Evolutionary conservation across 495 filamentous ascomycete genomes (phyloP), one percentile per base, ranked within the genome.

Genomic region (Lentithecium fluviatile): DNA sequence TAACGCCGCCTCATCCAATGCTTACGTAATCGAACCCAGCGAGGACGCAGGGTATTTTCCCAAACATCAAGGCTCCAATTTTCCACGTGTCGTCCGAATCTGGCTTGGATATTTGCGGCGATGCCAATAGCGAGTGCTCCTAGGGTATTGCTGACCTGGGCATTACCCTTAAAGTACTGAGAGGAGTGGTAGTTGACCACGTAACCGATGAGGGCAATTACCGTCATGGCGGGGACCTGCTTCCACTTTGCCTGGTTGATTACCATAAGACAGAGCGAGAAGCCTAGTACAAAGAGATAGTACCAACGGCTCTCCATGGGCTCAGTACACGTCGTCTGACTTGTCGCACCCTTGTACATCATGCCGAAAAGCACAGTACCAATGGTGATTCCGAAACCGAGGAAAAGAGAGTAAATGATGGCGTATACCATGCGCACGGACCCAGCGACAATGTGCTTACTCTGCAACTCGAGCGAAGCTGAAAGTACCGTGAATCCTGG

Each of bases 351-450:
- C 2, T 77, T 38, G 73, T 95, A 89, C 54, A 96, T 78, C 20
- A 91, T 78, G 19, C 93, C 94, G 67, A 95, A 96, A 7, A 97
- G 79, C 1, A 88, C 88, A 0, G 93, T 93, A 24, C 93, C 93
- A 36, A 97, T 89, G 5, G 94, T 97, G 66, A 97, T 96, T 6
- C 93, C 94, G 67, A 93, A 97, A n/a, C 93, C 93, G 7, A 97
- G 85, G 73, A 97, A 95, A 1, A 97, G 79, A 0, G 92, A 93
- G 73, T 97, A 97, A 29, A 97, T 93, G 54, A 97, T 88, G 7
- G 93, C 90, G 64, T 97, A 96, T 6, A 97, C 90, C 87, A 97
- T 92, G 46, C 93, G 89, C 11, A 96, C 89, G 6, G 89, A 92
- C 1, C 93, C 93, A 17, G 93, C 90, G 5, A 97, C 87, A 48